Evolutionary conservation across 441 rosid species (phyloP).

Genomic region (Corymbia calophylla): DNA sequence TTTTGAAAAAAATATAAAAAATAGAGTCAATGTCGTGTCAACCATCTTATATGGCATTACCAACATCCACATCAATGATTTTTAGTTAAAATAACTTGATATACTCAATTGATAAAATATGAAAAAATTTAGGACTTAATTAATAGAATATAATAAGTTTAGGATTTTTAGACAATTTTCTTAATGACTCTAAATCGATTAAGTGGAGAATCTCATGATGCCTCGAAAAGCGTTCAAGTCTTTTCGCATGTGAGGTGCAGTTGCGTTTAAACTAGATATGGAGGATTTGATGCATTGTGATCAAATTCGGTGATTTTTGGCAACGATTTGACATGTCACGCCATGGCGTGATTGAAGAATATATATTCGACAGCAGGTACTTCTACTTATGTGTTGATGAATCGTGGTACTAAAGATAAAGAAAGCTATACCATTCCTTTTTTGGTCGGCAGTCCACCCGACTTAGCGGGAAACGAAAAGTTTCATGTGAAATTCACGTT

Average conservation of each 20-base stretch:
- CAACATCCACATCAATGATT: rapidly evolving
- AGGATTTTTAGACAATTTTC: too few relatives aligned
- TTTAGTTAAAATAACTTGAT: rapidly evolving
- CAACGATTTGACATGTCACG: rapidly evolving
- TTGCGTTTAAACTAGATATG: neutral
- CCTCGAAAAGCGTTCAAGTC: rapidly evolving
- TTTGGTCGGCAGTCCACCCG: neutral
- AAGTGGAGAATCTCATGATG: neutral
- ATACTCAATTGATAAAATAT: too few relatives aligned
- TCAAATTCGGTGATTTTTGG: neutral
- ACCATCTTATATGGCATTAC: rapidly evolving
- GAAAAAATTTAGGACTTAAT: rapidly evolving
- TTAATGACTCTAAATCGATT: rapidly evolving
- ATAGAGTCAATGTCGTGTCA: rapidly evolving
- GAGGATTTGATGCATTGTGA: neutral
- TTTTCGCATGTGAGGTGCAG: neutral
- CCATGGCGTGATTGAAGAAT: neutral
- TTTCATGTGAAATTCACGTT: neutral
- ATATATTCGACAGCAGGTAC: neutral
- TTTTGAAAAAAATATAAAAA: too few relatives aligned
- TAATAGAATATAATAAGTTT: too few relatives aligned
- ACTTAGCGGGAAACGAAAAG: neutral
- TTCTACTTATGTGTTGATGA: neutral
- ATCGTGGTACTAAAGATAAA: neutral
- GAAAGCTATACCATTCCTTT: neutral